phyloP scores from a whole-genome alignment of 176 grass and related monocot genomes.

The Carex cristatella region DNA sequence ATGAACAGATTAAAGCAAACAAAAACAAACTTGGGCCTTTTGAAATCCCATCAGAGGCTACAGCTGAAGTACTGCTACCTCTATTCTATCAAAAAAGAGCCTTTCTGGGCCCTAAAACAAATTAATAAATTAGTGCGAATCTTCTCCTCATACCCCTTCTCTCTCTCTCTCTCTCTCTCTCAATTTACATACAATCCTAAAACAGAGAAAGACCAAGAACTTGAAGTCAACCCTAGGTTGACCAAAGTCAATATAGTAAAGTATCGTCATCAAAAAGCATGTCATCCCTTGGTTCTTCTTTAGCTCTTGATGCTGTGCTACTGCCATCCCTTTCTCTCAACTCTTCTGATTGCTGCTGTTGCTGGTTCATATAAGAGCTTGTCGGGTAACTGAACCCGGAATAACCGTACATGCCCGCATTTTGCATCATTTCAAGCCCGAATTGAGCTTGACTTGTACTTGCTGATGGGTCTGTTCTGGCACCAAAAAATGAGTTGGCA shows the following conservation, averaged over 20 bases:
- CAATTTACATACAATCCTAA: constrained; percentile 20
- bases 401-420: constrained; percentile 24
- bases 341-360: constrained; percentile 39
- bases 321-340: constrained; percentile 32
- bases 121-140: constrained; percentile 48
- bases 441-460: constrained; percentile 30
- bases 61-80: neutral
- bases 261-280: constrained; percentile 29
- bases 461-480: constrained; percentile 28
- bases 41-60: neutral
- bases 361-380: constrained; percentile 54
- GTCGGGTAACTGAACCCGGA: constrained; percentile 41
- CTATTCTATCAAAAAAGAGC: neutral
- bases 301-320: constrained; percentile 42
- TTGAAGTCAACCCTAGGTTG: constrained; percentile 21
- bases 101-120: constrained; percentile 36
- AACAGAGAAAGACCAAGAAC: neutral
- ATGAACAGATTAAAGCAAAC: neutral
- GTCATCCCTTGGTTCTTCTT: constrained; percentile 66
- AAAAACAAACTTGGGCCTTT: constrained; percentile 19
- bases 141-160: constrained; percentile 26
- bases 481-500: constrained; percentile 12
- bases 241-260: constrained; percentile 20
- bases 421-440: constrained; percentile 27
- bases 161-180: neutral